Evolutionary conservation across 192 early-diverging fungal species (phyloP), one percentile per base, ranked within the genome.

Genomic region (Funneliformis mosseae): DNA sequence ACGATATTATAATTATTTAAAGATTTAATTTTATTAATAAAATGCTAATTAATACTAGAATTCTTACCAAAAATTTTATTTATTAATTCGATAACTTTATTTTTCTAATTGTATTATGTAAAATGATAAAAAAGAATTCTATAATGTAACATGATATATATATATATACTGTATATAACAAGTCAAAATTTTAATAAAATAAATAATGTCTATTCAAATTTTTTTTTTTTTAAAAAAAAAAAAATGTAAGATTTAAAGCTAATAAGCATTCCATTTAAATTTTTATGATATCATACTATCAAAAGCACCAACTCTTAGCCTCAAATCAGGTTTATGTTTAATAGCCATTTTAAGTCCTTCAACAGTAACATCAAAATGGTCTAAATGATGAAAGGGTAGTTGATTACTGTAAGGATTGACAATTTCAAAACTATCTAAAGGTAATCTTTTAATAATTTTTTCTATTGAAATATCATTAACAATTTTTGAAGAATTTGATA

Each of bases 221-320:
- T 33, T 33, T n/a, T n/a, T 55, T 55, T 55, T 55, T 55, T 55
- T 55, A 55, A 55, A 50, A 50, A 55, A 4, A 11, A 55, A 55
- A 2, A 33, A 33, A 33, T 33, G n/a, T 33, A 3, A 33, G 0
- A 33, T 33, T 33, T 33, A 33, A 33, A 33, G 33, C 33, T 33
- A 33, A 33, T 33, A 33, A 33, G 33, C 33, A 2, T 33, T 33
- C 33, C 3, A 2, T 33, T 33, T 33, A 33, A 33, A 2, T 61
- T 61, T 6, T 64, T 67, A 67, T 4, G 64, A 67, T 16, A 67
- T 27, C 64, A 67, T 67, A 67, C 64, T 67, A 33, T 67, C 64
- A 27, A 67, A 67, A 8, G 25, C 64, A 38, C 64, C 64, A 33
- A 67, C 64, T 28, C 64, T 67, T 33, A 67, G n/a, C 14, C 64